phyloP scores from a whole-genome alignment of 345 rosid genomes.

The Microthlaspi erraticum region DNA sequence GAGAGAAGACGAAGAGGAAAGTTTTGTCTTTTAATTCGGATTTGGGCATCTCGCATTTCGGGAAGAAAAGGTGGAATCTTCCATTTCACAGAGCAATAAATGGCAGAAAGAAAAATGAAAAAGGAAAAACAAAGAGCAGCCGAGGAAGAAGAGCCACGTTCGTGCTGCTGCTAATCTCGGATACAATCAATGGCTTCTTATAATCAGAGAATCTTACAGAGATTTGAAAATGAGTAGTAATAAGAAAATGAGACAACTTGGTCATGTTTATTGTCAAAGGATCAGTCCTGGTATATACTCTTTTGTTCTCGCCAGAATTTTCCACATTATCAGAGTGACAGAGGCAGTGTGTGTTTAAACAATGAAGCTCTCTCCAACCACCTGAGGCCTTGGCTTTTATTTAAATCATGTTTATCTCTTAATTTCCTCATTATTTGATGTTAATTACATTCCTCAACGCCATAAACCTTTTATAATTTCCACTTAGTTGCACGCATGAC shows the following conservation, averaged over 20 bases:
- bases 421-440: neutral
- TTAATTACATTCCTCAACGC: constrained; percentile 36
- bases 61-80: constrained; percentile 24
- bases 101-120: neutral
- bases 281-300: constrained; percentile 49
- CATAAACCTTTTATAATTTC: neutral
- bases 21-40: neutral
- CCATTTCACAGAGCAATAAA: constrained; percentile 10
- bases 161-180: constrained; percentile 40
- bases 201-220: constrained; percentile 34
- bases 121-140: neutral
- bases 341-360: constrained; percentile 33
- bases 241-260: constrained; percentile 42
- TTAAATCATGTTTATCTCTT: constrained; percentile 4
- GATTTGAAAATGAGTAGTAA: constrained; percentile 32
- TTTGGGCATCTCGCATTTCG: neutral
- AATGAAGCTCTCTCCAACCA: neutral
- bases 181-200: constrained; percentile 34
- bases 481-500: constrained; percentile 43
- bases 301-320: constrained; percentile 30
- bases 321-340: constrained; percentile 39
- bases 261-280: constrained; percentile 34
- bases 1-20: neutral
- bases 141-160: constrained; percentile 36
- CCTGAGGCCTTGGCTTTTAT: neutral